phyloP scores from a whole-genome alignment of 331 rosid species.

The Cydonia oblonga region DNA sequence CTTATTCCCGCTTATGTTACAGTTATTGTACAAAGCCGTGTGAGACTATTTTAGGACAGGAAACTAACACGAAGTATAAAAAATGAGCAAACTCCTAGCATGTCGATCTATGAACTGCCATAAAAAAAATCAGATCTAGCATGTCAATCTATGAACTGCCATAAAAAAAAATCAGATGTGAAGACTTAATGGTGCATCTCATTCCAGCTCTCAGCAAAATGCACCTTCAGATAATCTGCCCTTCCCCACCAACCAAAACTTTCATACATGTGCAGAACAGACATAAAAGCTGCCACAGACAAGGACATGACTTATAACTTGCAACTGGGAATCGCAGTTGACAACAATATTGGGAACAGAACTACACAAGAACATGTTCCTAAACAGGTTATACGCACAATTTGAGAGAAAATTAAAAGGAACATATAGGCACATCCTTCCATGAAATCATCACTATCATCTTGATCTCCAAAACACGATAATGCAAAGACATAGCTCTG shows the following conservation, averaged over 20 bases:
- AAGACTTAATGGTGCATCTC: constrained; percentile 99
- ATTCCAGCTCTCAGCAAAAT: constrained; percentile 99
- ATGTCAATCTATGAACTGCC: neutral
- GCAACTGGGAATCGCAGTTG: no score
- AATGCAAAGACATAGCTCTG: no score
- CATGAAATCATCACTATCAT: neutral
- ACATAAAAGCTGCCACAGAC: constrained; percentile 60
- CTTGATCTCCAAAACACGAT: neutral
- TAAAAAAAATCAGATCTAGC: neutral
- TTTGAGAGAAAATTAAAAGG: neutral
- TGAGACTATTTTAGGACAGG: neutral
- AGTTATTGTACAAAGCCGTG: neutral
- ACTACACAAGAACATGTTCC: no score
- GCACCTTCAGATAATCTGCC: constrained; percentile 93
- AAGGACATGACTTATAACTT: constrained; percentile 2
- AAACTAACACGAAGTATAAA: neutral
- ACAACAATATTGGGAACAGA: no score
- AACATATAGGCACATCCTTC: neutral
- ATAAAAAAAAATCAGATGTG: neutral
- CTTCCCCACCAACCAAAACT: constrained; percentile 99
- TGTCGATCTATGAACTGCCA: neutral
- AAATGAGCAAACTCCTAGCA: neutral
- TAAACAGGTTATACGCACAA: neutral
- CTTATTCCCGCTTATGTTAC: neutral
- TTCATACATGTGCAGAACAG: constrained; percentile 93